Conservation (phyloP, 2,329 filamentous ascomycete species). For the Xylaria sp. region DNA sequence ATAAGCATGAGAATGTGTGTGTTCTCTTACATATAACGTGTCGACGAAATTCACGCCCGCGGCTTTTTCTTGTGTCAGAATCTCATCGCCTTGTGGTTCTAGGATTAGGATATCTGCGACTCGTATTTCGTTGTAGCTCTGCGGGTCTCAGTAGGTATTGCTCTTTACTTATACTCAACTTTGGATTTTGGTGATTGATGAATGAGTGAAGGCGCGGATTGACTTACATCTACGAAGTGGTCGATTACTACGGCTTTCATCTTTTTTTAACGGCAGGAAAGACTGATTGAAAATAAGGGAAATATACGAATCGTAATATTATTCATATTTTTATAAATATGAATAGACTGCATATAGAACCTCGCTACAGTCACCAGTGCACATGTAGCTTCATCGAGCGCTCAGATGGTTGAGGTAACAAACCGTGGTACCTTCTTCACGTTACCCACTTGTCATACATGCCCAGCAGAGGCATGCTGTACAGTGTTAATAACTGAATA, state of each 20-base stretch:
- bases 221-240: background rate
- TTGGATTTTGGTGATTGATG: background rate
- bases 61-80: background rate
- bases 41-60: slow-evolving; percentile 4
- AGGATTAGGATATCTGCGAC: background rate
- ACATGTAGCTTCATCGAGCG: no score
- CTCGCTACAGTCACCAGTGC: no score
- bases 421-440: no score
- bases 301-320: background rate
- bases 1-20: background rate
- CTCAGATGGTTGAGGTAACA: no score
- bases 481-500: background rate
- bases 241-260: background rate
- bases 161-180: background rate
- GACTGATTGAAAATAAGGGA: background rate
- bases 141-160: background rate
- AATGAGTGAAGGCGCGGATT: background rate
- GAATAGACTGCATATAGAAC: background rate
- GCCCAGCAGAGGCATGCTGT: no score
- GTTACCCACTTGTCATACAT: no score
- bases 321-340: background rate
- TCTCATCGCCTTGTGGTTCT: background rate
- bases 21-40: background rate
- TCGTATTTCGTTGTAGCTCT: background rate
- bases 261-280: background rate